Evolutionary conservation across 768 basidiomycete genomes (phyloP).

Genomic region (Dacryopinax primogenitus): DNA sequence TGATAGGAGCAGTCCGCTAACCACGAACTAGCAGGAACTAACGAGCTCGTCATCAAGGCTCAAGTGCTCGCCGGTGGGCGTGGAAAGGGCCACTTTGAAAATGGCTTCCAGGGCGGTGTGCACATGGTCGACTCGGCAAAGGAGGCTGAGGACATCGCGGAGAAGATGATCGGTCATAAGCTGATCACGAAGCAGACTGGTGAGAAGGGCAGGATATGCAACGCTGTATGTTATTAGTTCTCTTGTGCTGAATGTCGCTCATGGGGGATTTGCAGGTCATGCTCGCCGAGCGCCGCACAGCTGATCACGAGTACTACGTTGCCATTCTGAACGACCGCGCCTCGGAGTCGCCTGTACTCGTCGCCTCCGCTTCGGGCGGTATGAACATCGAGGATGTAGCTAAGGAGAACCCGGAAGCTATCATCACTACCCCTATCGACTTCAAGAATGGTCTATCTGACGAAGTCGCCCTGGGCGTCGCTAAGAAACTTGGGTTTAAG

Average conservation of each 20-base stretch:
- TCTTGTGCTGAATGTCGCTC: neutral
- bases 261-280: conserved; percentile 52
- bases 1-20: conserved; percentile 5
- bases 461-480: conserved; percentile 57
- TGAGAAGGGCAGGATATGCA: conserved; percentile 80
- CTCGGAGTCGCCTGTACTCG: conserved; percentile 78
- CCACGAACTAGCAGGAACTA: conserved; percentile 37
- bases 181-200: conserved; percentile 99
- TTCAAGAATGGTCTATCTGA: conserved; percentile 69
- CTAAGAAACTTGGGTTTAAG: conserved; percentile 84
- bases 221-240: conserved; percentile 52
- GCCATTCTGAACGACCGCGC: conserved; percentile 92
- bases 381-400: conserved; percentile 99
- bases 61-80: conserved; percentile 97
- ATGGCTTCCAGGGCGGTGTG: conserved; percentile 93
- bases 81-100: conserved; percentile 94
- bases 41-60: conserved; percentile 89
- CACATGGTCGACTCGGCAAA: conserved; percentile 87
- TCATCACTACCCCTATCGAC: conserved; percentile 88
- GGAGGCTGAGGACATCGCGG: conserved; percentile 74
- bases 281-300: conserved; percentile 89
- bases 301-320: conserved; percentile 94
- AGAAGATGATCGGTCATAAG: conserved; percentile 86
- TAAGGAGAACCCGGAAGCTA: conserved; percentile 83
- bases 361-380: conserved; percentile 86